A percentile compares a stretch with the other conserved stretches of the same genome.
Evolutionary conservation across 306 rosid species (phyloP).

Genomic region (Gleditsia sinensis): DNA sequence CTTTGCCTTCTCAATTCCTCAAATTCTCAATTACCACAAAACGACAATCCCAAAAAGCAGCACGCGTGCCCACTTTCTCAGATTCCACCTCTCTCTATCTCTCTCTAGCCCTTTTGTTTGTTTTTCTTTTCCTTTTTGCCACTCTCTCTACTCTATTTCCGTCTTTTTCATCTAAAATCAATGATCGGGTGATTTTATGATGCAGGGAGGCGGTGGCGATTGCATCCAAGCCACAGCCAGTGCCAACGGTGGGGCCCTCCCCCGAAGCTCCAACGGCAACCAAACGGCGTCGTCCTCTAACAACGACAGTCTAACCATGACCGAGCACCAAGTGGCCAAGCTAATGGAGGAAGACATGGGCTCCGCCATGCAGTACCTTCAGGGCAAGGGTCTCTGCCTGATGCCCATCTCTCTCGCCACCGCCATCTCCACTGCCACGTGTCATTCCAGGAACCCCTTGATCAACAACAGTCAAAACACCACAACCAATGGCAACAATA

Average conservation of each 20-base stretch:
- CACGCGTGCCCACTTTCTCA: conserved; percentile 85
- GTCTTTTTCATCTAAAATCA: neutral
- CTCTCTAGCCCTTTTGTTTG: too few relatives aligned
- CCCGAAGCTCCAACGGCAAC: conserved; percentile 32
- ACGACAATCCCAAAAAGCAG: conserved; percentile 73
- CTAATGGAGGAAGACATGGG: conserved; percentile 99
- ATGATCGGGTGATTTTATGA: neutral
- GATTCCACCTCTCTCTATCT: conserved; percentile 55
- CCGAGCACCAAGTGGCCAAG: conserved; percentile 95
- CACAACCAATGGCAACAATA: neutral
- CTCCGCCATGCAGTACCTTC: conserved; percentile 97
- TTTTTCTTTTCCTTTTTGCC: too few relatives aligned
- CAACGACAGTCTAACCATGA: conserved; percentile 70
- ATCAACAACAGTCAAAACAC: too few relatives aligned
- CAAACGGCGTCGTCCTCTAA: conserved; percentile 58
- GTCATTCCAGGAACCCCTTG: conserved; percentile 70
- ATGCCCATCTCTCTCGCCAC: conserved; percentile 98
- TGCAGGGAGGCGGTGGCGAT: conserved; percentile 81
- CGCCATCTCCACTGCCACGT: conserved; percentile 86
- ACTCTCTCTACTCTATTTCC: too few relatives aligned
- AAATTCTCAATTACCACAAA: conserved; percentile 50
- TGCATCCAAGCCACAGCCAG: conserved; percentile 61
- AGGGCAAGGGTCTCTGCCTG: conserved; percentile 95
- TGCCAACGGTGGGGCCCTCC: conserved; percentile 41
- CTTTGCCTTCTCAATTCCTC: conserved; percentile 23